Evolutionary conservation across 495 filamentous ascomycete species (phyloP).

Genomic region (Thermothielavioides terrestris): DNA sequence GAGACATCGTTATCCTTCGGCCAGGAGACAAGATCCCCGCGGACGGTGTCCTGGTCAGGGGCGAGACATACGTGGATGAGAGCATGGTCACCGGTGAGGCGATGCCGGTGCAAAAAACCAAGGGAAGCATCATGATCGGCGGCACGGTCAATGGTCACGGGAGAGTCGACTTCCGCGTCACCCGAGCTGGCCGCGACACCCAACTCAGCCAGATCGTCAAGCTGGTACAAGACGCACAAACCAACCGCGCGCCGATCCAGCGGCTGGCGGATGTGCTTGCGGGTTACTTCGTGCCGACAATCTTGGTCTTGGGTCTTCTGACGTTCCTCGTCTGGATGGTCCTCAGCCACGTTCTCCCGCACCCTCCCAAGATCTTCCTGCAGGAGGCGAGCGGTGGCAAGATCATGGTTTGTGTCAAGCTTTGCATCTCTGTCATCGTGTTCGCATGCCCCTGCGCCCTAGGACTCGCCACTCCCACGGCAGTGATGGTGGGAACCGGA

Average conservation of each 20-base stretch:
- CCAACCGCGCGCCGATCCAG: constrained; percentile 89
- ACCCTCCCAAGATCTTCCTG: constrained; percentile 87
- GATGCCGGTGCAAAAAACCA: constrained; percentile 81
- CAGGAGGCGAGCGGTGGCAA: constrained; percentile 71
- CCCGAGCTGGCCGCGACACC: constrained; percentile 85
- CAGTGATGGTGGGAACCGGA: constrained; percentile 97
- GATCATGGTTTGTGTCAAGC: constrained; percentile 92
- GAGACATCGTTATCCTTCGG: constrained; percentile 84
- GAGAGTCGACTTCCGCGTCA: constrained; percentile 86
- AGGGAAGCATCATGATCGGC: constrained; percentile 74
- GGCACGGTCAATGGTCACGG: constrained; percentile 95
- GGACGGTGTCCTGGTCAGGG: constrained; percentile 77
- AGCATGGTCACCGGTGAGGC: constrained; percentile 98
- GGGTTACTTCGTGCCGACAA: constrained; percentile 88
- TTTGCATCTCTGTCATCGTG: constrained; percentile 97
- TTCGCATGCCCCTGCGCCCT: constrained; percentile 97
- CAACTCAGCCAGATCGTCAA: constrained; percentile 97
- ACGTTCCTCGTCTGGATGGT: constrained; percentile 96
- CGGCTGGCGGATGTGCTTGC: constrained; percentile 84
- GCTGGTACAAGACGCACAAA: constrained; percentile 93
- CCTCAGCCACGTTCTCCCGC: constrained; percentile 68
- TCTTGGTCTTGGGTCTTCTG: constrained; percentile 70
- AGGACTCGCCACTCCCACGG: constrained; percentile 88
- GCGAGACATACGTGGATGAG: constrained; percentile 91
- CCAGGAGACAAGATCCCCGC: constrained; percentile 96